Conservation (phyloP, 2,329 filamentous ascomycete genomes). For the Xylariaceae sp. region DNA sequence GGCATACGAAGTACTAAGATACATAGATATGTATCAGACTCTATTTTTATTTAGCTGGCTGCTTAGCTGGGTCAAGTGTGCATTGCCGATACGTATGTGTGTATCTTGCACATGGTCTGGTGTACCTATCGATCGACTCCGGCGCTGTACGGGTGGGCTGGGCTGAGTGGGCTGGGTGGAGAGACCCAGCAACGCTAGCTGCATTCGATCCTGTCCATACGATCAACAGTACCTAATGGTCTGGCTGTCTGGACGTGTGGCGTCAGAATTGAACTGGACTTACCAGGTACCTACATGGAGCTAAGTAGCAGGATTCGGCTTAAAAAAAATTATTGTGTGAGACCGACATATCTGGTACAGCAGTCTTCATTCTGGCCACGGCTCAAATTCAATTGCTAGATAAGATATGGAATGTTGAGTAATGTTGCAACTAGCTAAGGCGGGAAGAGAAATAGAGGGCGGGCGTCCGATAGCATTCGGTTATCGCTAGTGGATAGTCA, state of each 20-base stretch:
- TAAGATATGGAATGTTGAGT: neutral
- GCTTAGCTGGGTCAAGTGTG: neutral
- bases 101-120: slow-evolving; percentile 3
- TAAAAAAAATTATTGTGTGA: neutral
- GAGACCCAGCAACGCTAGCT: slow-evolving; percentile 15
- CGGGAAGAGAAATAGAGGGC: neutral
- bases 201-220: slow-evolving; percentile 23
- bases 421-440: neutral
- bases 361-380: neutral
- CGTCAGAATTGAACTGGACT: too few relatives aligned
- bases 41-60: slow-evolving; percentile 20
- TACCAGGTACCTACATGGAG: too few relatives aligned
- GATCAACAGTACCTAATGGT: slow-evolving; percentile 20
- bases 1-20: neutral
- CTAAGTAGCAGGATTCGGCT: too few relatives aligned
- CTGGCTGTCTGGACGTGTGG: slow-evolving; percentile 16
- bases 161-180: slow-evolving; percentile 9
- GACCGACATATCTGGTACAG: neutral
- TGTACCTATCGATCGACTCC: neutral
- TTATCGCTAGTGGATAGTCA: neutral
- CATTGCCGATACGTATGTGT: slow-evolving; percentile 17
- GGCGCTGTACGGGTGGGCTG: slow-evolving; percentile 6
- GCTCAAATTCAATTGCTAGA: neutral
- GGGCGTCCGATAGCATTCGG: neutral
- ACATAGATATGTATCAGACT: slow-evolving; percentile 14